A percentile compares a stretch with the other conserved stretches of the same genome.
These are phyloP conservation scores for Punctularia strigosozonata DNA, from an alignment of 768 basidiomycete species.

Conservation along the genomic window DNA sequence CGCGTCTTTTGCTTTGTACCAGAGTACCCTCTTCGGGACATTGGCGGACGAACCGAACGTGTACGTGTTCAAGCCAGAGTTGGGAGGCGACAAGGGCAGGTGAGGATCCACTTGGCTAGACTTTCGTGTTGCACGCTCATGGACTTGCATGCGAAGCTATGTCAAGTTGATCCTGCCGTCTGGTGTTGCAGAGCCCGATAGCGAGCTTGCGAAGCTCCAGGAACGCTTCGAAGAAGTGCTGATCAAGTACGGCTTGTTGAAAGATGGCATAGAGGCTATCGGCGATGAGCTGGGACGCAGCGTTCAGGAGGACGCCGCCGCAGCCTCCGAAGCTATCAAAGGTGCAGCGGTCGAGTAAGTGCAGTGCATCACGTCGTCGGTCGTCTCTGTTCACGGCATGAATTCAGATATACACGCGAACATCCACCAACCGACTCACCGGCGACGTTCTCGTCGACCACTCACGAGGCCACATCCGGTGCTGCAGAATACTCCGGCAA, in stretches of 20 bases:
- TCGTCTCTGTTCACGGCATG: no score
- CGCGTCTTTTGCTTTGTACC: constrained; percentile 10
- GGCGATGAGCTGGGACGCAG: constrained; percentile 14
- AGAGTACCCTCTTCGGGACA: constrained; percentile 11
- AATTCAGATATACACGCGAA: no score
- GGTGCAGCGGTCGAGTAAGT: constrained; percentile 7
- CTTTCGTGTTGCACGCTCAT: neutral
- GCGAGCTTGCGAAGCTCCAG: constrained; percentile 8
- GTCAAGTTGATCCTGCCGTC: constrained; percentile 10
- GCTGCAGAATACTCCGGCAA: no score
- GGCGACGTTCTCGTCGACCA: no score
- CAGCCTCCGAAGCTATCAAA: constrained; percentile 7
- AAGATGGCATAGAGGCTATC: constrained; percentile 13
- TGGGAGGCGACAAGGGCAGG: constrained; percentile 7
- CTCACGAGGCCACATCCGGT: no score
- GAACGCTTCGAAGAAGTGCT: constrained; percentile 13
- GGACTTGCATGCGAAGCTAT: constrained; percentile 5
- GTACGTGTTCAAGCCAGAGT: constrained; percentile 11
- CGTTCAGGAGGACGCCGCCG: constrained; percentile 10
- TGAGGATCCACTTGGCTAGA: constrained; percentile 1
- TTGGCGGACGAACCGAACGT: constrained; percentile 10
- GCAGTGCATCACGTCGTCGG: no score
- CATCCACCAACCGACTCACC: no score
- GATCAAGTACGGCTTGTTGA: constrained; percentile 12
- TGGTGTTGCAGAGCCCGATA: neutral